Evolutionary conservation across 1,284 basidiomycete species (phyloP).

Genomic region (Apiotrichum veenhuisii): DNA sequence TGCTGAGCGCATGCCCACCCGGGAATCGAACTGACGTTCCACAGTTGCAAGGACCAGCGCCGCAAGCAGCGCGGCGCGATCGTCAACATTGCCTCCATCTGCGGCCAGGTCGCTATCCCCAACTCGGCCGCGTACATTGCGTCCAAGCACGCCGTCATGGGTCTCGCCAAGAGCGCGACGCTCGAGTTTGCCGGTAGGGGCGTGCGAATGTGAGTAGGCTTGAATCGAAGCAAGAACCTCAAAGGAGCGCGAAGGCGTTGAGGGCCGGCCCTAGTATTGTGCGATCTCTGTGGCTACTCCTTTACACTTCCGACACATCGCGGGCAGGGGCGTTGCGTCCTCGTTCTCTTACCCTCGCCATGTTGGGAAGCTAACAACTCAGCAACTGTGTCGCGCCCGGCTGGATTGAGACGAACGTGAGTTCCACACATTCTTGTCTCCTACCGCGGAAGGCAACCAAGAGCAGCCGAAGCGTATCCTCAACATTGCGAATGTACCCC

Average conservation of each 20-base stretch:
- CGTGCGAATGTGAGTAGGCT: conserved; percentile 12
- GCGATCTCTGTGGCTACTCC: too few species aligned
- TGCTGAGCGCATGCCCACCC: too few species aligned
- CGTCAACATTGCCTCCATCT: conserved; percentile 23
- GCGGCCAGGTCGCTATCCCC: conserved; percentile 1
- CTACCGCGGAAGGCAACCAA: too few species aligned
- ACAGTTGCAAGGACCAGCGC: conserved; percentile 4
- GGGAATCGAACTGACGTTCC: background rate
- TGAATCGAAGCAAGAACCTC: too few species aligned
- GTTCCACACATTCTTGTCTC: background rate
- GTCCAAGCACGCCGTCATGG: conserved; percentile 25
- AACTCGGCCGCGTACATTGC: conserved; percentile 8
- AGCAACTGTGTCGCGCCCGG: conserved; percentile 23
- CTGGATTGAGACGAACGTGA: conserved; percentile 15
- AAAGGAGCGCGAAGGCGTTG: too few species aligned
- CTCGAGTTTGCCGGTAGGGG: conserved; percentile 16
- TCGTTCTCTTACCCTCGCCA: too few species aligned
- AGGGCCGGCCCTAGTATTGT: too few species aligned
- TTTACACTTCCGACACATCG: too few species aligned
- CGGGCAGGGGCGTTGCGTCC: too few species aligned
- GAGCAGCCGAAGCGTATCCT: too few species aligned
- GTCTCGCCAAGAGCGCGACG: conserved; percentile 18
- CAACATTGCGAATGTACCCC: too few species aligned
- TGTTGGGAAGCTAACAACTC: background rate
- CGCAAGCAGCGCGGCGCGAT: conserved; percentile 23